phyloP scores from a whole-genome alignment of 768 basidiomycete species.

The Mycena latifolia region DNA sequence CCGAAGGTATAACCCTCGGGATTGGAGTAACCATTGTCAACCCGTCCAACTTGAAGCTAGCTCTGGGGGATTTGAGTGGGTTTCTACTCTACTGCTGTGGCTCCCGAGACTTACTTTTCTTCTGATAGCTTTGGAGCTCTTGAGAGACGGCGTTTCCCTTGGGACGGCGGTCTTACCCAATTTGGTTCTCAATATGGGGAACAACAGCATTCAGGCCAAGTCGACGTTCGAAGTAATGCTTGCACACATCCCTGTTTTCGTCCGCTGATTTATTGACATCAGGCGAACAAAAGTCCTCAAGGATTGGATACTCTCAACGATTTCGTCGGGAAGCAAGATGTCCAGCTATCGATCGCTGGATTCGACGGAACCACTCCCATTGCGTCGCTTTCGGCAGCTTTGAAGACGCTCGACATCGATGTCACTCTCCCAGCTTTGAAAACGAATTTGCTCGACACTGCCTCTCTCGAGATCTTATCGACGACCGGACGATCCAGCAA shows the following conservation, averaged over 20 bases:
- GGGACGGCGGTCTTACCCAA: constrained; percentile 75
- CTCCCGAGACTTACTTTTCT: background rate
- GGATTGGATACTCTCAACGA: constrained; percentile 74
- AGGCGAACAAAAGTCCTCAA: constrained; percentile 73
- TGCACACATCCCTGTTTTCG: background rate
- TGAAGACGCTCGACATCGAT: constrained; percentile 68
- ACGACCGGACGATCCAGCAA: constrained; percentile 75
- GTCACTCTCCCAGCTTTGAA: constrained; percentile 72
- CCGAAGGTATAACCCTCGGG: constrained; percentile 66
- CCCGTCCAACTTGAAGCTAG: constrained; percentile 74
- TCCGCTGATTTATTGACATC: constrained; percentile 19
- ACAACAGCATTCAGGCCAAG: constrained; percentile 65
- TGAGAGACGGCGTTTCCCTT: constrained; percentile 61
- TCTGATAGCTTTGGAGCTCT: constrained; percentile 65
- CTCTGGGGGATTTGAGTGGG: constrained; percentile 74
- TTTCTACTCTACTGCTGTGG: constrained; percentile 17
- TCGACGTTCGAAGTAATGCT: constrained; percentile 62
- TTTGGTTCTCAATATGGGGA: constrained; percentile 68
- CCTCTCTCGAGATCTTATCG: constrained; percentile 69
- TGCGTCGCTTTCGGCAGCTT: constrained; percentile 69
- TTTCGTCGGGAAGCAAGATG: constrained; percentile 75
- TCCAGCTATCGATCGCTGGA: constrained; percentile 67
- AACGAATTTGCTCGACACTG: constrained; percentile 66
- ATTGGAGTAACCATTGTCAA: constrained; percentile 78
- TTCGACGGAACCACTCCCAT: constrained; percentile 71